Evolutionary conservation across 2,329 filamentous ascomycete genomes (phyloP).

Genomic region (Cytospora schulzeri): DNA sequence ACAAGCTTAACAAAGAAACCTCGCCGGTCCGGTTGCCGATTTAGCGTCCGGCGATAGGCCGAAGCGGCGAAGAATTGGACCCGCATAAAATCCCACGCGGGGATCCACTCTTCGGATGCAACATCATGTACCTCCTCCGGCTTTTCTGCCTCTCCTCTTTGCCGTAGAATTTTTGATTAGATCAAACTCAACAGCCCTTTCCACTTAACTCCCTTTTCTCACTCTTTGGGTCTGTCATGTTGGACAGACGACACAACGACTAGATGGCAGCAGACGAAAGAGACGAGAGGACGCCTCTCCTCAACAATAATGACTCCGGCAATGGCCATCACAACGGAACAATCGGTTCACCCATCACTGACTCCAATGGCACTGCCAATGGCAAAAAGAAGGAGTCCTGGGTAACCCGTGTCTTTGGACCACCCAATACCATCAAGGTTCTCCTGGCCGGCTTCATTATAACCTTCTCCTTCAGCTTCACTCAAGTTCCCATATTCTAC

Average conservation of each 20-base stretch:
- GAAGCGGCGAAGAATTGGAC: constrained; percentile 7
- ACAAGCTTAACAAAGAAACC: background rate
- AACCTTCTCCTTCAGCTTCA: constrained; percentile 26
- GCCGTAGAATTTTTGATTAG: background rate
- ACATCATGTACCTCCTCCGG: constrained; percentile 11
- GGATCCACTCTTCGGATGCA: constrained; percentile 6
- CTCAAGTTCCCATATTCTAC: constrained; percentile 50
- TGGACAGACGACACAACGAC: background rate
- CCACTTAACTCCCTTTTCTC: background rate
- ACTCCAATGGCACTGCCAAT: background rate
- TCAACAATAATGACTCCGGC: constrained; percentile 15
- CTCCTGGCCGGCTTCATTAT: constrained; percentile 28
- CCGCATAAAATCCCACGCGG: background rate
- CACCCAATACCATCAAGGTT: constrained; percentile 26
- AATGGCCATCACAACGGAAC: constrained; percentile 9
- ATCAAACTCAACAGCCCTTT: background rate
- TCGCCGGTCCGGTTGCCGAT: background rate
- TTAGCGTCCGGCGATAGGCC: constrained; percentile 19
- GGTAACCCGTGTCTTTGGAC: constrained; percentile 25
- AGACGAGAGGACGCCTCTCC: constrained; percentile 28
- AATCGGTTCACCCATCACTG: background rate
- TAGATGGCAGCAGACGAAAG: constrained; percentile 19
- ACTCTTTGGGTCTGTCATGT: background rate
- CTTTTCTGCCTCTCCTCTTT: background rate
- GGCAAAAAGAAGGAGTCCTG: constrained; percentile 18